Percentiles rank a stretch among this genome's conserved stretches.
phyloP scores from a whole-genome alignment of 83 land plant genomes.

The Picea mariana region DNA sequence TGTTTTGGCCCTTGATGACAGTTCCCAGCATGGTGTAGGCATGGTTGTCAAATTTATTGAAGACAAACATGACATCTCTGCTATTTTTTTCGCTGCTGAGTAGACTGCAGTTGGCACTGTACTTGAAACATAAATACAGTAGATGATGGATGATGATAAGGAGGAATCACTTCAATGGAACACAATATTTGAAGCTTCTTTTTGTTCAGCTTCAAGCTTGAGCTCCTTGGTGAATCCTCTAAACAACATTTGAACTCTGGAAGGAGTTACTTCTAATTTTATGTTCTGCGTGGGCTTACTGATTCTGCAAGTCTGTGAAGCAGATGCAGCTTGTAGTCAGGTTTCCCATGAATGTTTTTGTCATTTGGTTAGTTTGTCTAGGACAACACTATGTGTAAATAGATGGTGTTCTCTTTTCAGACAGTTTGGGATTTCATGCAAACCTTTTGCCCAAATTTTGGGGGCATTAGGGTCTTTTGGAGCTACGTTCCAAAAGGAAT shows the following conservation, averaged over 20 bases:
- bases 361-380: neutral
- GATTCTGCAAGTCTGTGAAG: slow-evolving; percentile 5
- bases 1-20: neutral
- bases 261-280: neutral
- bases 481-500: neutral
- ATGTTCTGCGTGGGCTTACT: neutral
- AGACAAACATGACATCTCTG: slow-evolving; percentile 12
- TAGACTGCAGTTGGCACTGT: neutral
- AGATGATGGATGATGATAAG: neutral
- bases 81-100: neutral
- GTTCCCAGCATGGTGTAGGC: neutral
- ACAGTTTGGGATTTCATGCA: slow-evolving; percentile 1
- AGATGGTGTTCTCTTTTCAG: neutral
- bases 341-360: neutral
- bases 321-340: neutral
- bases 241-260: neutral
- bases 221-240: neutral
- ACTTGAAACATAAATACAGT: too few relatives aligned
- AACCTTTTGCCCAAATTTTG: slow-evolving; percentile 10
- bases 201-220: slow-evolving; percentile 13
- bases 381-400: neutral
- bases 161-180: neutral
- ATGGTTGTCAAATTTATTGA: slow-evolving; percentile 15
- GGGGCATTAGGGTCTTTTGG: slow-evolving; percentile 5
- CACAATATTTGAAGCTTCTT: slow-evolving; percentile 6